Percentiles rank a stretch among this genome's conserved stretches.
phyloP scores from a whole-genome alignment of 1,139 yeast genomes.

The Kurtzmaniella natalensis region DNA sequence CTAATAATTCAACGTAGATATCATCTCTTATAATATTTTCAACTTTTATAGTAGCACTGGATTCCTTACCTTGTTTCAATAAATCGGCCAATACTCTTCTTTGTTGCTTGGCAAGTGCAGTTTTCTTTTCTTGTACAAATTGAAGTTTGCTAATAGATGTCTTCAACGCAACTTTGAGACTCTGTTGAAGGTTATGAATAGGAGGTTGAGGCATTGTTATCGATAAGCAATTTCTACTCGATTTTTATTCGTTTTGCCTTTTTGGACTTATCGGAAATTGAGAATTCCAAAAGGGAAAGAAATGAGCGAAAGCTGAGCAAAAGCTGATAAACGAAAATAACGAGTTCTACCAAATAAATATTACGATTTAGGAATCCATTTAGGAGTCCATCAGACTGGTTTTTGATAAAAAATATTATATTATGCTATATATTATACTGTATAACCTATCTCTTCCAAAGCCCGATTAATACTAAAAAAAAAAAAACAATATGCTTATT shows the following conservation, averaged over 20 bases:
- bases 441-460: no score
- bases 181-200: constrained; percentile 31
- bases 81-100: constrained; percentile 74
- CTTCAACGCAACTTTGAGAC: constrained; percentile 67
- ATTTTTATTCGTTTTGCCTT: background rate
- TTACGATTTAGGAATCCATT: no score
- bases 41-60: constrained; percentile 79
- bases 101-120: constrained; percentile 78
- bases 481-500: no score
- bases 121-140: constrained; percentile 76
- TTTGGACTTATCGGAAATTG: background rate
- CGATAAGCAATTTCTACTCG: background rate
- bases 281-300: background rate
- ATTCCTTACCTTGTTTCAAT: constrained; percentile 66
- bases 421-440: no score
- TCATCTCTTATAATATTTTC: constrained; percentile 87
- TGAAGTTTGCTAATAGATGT: constrained; percentile 80
- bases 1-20: constrained; percentile 74
- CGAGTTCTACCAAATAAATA: no score
- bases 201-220: constrained; percentile 16
- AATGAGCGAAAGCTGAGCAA: background rate
- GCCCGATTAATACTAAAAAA: no score
- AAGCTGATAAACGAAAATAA: background rate
- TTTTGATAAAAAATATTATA: no score
- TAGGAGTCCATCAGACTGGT: no score